Conservation (phyloP, 768 basidiomycete species). For the Fomitopsis serialis region DNA sequence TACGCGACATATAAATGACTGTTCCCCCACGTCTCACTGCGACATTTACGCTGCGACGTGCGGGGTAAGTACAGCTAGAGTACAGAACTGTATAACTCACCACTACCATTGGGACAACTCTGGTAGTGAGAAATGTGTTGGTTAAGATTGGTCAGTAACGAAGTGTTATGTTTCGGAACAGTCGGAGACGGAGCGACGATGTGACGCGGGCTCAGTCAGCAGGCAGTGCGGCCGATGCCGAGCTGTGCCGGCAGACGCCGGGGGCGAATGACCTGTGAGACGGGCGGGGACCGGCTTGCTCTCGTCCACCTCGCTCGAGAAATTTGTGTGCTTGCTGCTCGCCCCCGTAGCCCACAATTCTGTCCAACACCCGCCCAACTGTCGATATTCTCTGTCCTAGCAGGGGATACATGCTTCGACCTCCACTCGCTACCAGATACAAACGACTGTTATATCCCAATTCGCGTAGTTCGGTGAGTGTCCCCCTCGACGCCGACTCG, state of each 20-base stretch:
- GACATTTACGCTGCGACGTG: too few species aligned
- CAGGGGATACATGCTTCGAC: slow-evolving; percentile 94
- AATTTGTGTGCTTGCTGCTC: slow-evolving; percentile 11
- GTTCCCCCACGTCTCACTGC: too few species aligned
- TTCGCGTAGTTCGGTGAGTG: slow-evolving; percentile 45
- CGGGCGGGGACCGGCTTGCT: neutral
- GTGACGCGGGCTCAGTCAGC: neutral
- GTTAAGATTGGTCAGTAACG: too few species aligned
- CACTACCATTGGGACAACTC: too few species aligned
- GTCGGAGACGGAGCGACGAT: neutral
- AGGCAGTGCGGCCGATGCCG: slow-evolving; percentile 12
- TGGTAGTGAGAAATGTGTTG: too few species aligned
- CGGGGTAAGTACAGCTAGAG: too few species aligned
- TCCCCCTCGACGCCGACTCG: neutral
- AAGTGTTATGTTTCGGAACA: too few species aligned
- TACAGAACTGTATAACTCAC: too few species aligned
- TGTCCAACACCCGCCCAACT: slow-evolving; percentile 43
- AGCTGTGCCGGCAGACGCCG: neutral
- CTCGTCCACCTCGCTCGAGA: slow-evolving; percentile 4
- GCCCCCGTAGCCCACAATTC: slow-evolving; percentile 49
- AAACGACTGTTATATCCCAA: slow-evolving; percentile 46
- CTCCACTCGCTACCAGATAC: slow-evolving; percentile 70
- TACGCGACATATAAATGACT: too few species aligned
- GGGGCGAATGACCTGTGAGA: slow-evolving; percentile 7
- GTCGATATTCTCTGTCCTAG: slow-evolving; percentile 55